These are phyloP conservation scores for Thozetella sp. DNA, from an alignment of 495 filamentous ascomycete species.

Conservation along the genomic window DNA sequence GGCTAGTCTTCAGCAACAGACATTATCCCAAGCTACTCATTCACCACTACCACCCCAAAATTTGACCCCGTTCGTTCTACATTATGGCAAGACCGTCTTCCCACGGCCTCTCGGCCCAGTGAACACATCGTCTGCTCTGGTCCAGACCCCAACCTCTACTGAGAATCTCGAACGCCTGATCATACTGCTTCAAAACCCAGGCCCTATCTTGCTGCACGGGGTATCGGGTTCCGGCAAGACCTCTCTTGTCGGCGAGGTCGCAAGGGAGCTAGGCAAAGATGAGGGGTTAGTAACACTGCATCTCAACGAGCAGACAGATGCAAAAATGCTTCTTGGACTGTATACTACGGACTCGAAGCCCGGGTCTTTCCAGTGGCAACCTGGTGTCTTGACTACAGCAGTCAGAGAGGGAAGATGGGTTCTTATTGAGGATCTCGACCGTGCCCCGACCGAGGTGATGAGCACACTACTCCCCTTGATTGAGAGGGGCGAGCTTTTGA, in stretches of 20 bases:
- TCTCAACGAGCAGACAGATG: constrained; percentile 96
- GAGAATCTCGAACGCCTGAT: constrained; percentile 72
- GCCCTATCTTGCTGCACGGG: constrained; percentile 80
- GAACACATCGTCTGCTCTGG: constrained; percentile 52
- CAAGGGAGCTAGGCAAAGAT: constrained; percentile 71
- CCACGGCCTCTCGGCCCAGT: constrained; percentile 61
- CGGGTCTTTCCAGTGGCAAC: constrained; percentile 87
- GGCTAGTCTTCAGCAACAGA: constrained; percentile 32
- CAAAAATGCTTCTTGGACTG: constrained; percentile 90
- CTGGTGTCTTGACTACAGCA: constrained; percentile 93
- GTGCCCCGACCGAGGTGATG: constrained; percentile 93
- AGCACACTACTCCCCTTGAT: constrained; percentile 89
- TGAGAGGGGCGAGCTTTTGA: constrained; percentile 81
- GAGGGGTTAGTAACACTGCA: constrained; percentile 86
- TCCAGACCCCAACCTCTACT: constrained; percentile 71
- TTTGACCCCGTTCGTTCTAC: constrained; percentile 42
- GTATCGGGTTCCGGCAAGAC: constrained; percentile 91
- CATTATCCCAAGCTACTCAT: constrained; percentile 21
- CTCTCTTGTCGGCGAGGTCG: constrained; percentile 78
- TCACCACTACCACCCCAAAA: constrained; percentile 23
- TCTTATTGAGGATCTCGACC: constrained; percentile 93
- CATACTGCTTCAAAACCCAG: constrained; percentile 58
- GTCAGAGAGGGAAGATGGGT: constrained; percentile 95
- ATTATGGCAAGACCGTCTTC: constrained; percentile 64
- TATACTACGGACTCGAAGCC: constrained; percentile 85